Conservation (phyloP, 805 yeast species). For the Pichia gijzeniarum region DNA sequence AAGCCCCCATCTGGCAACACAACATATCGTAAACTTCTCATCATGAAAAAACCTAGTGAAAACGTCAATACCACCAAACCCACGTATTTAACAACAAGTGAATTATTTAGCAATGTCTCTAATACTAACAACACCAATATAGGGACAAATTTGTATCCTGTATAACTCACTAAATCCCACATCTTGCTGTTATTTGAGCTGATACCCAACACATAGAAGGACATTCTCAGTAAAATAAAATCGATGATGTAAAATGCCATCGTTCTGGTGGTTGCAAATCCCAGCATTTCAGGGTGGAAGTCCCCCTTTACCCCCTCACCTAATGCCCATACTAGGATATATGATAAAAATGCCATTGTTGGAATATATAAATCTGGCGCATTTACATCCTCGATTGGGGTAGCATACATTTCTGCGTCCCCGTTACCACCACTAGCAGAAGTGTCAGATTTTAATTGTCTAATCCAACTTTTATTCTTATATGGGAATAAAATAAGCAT, state of each 20-base stretch:
- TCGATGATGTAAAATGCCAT: conserved; percentile 78
- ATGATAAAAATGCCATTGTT: conserved; percentile 84
- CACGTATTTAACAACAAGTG: conserved; percentile 30
- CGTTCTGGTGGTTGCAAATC: conserved; percentile 80
- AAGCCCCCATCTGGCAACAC: conserved; percentile 57
- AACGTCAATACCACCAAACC: conserved; percentile 39
- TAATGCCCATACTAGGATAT: conserved; percentile 75
- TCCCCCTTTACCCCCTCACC: conserved; percentile 81
- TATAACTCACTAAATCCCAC: conserved; percentile 81
- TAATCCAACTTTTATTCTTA: conserved; percentile 75
- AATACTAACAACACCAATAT: conserved; percentile 50
- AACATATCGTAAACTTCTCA: conserved; percentile 64
- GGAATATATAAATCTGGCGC: conserved; percentile 98
- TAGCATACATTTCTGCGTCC: conserved; percentile 42
- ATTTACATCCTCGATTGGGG: conserved; percentile 81
- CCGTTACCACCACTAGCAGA: conserved; percentile 19
- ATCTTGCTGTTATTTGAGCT: conserved; percentile 46
- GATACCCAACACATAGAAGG: conserved; percentile 73
- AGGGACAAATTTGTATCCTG: conserved; percentile 92
- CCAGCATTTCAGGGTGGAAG: conserved; percentile 90
- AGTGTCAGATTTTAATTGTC: conserved; percentile 37
- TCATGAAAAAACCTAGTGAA: conserved; percentile 58
- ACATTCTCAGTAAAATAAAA: conserved; percentile 66
- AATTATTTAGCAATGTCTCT: conserved; percentile 34
- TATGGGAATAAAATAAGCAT: conserved; percentile 78